A percentile compares a stretch with the other conserved stretches of the same genome.
phyloP scores from a whole-genome alignment of 2,329 filamentous ascomycete genomes.

The Grosmannia penicillata region DNA sequence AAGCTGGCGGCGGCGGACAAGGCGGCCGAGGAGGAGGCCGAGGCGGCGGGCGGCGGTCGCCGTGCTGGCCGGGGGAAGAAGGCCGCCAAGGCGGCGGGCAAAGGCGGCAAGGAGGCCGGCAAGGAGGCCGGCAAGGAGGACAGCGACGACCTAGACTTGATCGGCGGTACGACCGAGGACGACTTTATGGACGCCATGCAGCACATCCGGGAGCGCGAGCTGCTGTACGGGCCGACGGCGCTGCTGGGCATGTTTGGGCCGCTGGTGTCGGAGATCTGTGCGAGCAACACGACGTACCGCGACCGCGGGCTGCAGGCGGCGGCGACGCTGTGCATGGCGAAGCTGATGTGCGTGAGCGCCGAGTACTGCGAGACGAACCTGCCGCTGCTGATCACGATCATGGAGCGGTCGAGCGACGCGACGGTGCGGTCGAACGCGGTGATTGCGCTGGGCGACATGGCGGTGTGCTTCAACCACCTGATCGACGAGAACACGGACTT shows the following conservation, averaged over 20 bases:
- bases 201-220: conserved; percentile 70
- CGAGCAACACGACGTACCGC: conserved; percentile 82
- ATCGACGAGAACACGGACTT: conserved; percentile 99
- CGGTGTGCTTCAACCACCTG: conserved; percentile 97
- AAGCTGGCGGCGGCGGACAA: conserved; percentile 39
- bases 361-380: conserved; percentile 94
- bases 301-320: conserved; percentile 85
- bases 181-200: conserved; percentile 81
- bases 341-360: conserved; percentile 95
- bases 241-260: conserved; percentile 84
- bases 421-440: conserved; percentile 93
- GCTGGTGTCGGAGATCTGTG: conserved; percentile 83
- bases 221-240: conserved; percentile 69
- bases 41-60: conserved; percentile 5
- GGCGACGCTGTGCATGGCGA: conserved; percentile 85
- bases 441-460: conserved; percentile 96
- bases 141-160: conserved; percentile 84
- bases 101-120: conserved; percentile 30
- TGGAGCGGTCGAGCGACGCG: conserved; percentile 84
- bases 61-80: conserved; percentile 17
- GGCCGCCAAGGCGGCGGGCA: conserved; percentile 14
- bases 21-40: conserved; percentile 19
- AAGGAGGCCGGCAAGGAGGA: no score
- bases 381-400: conserved; percentile 88
- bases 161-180: conserved; percentile 89